phyloP scores from a whole-genome alignment of 371 early-diverging fungal species.

The Mucor sp. region DNA sequence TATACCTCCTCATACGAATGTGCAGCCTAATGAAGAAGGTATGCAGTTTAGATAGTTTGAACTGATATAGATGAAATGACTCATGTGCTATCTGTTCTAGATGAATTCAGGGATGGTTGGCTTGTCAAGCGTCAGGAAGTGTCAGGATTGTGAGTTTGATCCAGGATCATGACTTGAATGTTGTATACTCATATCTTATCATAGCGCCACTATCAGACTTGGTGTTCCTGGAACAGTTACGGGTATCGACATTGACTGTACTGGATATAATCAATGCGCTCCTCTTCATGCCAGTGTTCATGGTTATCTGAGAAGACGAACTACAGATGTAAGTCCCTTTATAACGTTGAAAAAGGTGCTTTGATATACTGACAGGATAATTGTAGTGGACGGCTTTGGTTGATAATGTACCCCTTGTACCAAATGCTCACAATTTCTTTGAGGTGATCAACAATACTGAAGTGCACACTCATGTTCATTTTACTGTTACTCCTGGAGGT shows the following conservation, averaged over 20 bases:
- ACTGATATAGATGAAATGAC: background rate
- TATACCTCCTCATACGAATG: background rate
- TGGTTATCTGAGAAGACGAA: background rate
- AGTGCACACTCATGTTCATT: background rate
- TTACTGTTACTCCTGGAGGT: background rate
- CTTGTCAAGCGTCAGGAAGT: constrained; percentile 5
- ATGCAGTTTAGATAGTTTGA: no score
- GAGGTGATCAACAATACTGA: background rate
- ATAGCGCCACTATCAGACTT: background rate
- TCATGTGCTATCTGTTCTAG: background rate
- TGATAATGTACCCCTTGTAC: background rate
- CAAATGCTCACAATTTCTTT: constrained; percentile 6
- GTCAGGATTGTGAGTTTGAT: background rate
- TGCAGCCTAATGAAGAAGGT: constrained; percentile 3
- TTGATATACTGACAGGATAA: background rate
- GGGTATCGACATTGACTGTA: constrained; percentile 1
- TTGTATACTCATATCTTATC: background rate
- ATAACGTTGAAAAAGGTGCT: no score
- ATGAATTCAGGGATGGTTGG: constrained; percentile 9
- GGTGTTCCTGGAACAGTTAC: background rate
- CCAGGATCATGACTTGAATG: background rate
- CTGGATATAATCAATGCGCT: constrained; percentile 8
- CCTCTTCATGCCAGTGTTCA: background rate
- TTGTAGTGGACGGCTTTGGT: background rate
- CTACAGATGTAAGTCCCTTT: background rate